A percentile compares a stretch with the other conserved stretches of the same genome.
These are phyloP conservation scores for Dactylellina parvicollis DNA, from an alignment of 2,329 filamentous ascomycete species.

Conservation along the genomic window DNA sequence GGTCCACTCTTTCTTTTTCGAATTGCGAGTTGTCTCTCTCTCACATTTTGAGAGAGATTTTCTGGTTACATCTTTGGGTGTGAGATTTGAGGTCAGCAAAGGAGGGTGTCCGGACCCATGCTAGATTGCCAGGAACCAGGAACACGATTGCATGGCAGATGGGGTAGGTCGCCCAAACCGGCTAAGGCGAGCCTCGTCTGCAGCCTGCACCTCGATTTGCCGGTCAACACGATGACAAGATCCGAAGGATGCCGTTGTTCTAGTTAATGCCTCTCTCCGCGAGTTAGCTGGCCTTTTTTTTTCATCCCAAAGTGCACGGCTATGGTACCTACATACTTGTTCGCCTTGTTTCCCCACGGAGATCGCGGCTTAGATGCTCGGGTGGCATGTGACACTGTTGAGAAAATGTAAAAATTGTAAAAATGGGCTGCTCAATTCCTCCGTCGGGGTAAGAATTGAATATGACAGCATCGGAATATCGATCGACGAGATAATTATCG, in stretches of 20 bases:
- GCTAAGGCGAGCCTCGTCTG: constrained; percentile 47
- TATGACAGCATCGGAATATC: constrained; percentile 31
- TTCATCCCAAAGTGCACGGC: constrained; percentile 47
- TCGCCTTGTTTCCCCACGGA: constrained; percentile 49
- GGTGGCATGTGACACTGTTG: constrained; percentile 26
- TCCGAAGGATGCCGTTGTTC: constrained; percentile 53
- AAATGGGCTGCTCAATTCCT: no score
- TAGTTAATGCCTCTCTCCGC: constrained; percentile 19
- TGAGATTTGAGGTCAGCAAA: constrained; percentile 40
- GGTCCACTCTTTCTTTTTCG: constrained; percentile 10
- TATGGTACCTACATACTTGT: constrained; percentile 20
- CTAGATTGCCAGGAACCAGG: constrained; percentile 54
- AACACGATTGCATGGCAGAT: constrained; percentile 44
- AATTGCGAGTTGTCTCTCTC: constrained; percentile 14
- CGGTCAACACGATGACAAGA: constrained; percentile 43
- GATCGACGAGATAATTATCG: no score
- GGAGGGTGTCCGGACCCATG: constrained; percentile 49
- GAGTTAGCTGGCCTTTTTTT: constrained; percentile 1
- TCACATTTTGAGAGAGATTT: not conserved
- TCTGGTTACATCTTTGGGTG: constrained; percentile 31
- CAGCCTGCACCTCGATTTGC: constrained; percentile 44
- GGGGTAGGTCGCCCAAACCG: constrained; percentile 47
- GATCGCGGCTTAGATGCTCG: constrained; percentile 37
- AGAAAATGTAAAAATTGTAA: not conserved
- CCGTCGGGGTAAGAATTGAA: no score